phyloP scores from a whole-genome alignment of 2,329 filamentous ascomycete genomes.

The Colletotrichum sp. region DNA sequence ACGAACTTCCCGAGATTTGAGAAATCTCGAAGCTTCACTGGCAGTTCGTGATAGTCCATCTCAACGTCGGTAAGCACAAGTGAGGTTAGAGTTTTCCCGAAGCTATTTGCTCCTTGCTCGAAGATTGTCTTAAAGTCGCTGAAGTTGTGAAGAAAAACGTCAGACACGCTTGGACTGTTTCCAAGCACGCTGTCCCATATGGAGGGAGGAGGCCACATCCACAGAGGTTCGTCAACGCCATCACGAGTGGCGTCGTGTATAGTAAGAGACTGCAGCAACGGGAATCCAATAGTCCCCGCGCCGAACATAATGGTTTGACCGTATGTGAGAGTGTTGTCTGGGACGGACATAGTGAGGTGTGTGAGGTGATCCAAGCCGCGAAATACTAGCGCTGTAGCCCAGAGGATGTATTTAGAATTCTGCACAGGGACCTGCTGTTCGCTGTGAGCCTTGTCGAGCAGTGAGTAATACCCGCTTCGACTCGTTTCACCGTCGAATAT shows the following conservation, averaged over 20 bases:
- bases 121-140: not conserved
- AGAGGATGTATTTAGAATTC: not conserved
- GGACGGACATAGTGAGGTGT: not conserved
- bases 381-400: not conserved
- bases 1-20: not conserved
- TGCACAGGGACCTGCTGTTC: too few species aligned
- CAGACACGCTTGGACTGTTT: not conserved
- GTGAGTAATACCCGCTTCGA: not conserved
- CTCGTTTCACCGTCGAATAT: not conserved
- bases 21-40: not conserved
- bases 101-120: not conserved
- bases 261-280: not conserved
- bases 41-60: rapidly evolving
- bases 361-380: not conserved
- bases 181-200: not conserved
- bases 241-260: too few species aligned
- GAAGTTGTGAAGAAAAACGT: not conserved
- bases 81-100: not conserved
- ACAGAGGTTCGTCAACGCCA: too few species aligned
- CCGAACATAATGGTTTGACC: not conserved
- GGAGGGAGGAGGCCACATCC: too few species aligned
- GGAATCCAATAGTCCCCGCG: not conserved
- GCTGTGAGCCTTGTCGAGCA: too few species aligned
- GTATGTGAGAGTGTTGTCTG: not conserved
- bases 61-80: not conserved